These are phyloP conservation scores for Volvariella surrecta DNA, from an alignment of 1,284 basidiomycete species.

Conservation along the genomic window DNA sequence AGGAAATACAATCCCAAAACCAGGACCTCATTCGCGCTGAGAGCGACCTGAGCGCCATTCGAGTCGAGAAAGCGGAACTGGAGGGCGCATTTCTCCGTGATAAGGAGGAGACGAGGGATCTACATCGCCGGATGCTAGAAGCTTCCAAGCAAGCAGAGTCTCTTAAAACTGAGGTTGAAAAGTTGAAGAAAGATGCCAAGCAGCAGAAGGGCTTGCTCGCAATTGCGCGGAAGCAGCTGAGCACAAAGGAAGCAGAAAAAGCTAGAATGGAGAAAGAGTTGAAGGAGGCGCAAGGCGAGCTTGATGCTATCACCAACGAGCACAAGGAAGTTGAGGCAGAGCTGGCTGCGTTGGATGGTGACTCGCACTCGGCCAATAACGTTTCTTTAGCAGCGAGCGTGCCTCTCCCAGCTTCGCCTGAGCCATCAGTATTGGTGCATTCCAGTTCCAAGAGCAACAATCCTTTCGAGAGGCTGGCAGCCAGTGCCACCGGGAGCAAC, in stretches of 20 bases:
- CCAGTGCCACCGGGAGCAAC: slow-evolving; percentile 33
- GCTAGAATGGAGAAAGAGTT: slow-evolving; percentile 68
- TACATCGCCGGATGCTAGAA: slow-evolving; percentile 82
- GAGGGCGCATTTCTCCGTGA: slow-evolving; percentile 85
- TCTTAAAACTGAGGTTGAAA: slow-evolving; percentile 77
- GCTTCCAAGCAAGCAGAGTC: slow-evolving; percentile 67
- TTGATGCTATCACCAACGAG: slow-evolving; percentile 44
- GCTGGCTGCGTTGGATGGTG: slow-evolving; percentile 20
- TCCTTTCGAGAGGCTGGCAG: slow-evolving; percentile 77
- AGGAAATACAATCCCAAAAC: slow-evolving; percentile 68
- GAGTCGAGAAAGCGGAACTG: slow-evolving; percentile 88
- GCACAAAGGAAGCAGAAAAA: slow-evolving; percentile 74
- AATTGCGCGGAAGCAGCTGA: slow-evolving; percentile 92
- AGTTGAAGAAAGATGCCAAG: slow-evolving; percentile 87
- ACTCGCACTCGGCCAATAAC: background rate
- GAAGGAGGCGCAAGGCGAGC: slow-evolving; percentile 53
- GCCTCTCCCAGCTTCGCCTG: slow-evolving; percentile 14
- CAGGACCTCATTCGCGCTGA: slow-evolving; percentile 86
- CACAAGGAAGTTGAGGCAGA: slow-evolving; percentile 47
- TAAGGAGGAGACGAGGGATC: slow-evolving; percentile 88
- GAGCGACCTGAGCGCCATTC: slow-evolving; percentile 84
- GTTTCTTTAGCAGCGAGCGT: slow-evolving; percentile 15
- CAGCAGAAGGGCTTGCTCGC: slow-evolving; percentile 94
- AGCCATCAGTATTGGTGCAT: slow-evolving; percentile 41
- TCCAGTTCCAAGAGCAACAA: slow-evolving; percentile 72